Base-by-base conservation (phyloP, 2,329 filamentous ascomycete genomes). In the Diaporthe destruens region DNA sequence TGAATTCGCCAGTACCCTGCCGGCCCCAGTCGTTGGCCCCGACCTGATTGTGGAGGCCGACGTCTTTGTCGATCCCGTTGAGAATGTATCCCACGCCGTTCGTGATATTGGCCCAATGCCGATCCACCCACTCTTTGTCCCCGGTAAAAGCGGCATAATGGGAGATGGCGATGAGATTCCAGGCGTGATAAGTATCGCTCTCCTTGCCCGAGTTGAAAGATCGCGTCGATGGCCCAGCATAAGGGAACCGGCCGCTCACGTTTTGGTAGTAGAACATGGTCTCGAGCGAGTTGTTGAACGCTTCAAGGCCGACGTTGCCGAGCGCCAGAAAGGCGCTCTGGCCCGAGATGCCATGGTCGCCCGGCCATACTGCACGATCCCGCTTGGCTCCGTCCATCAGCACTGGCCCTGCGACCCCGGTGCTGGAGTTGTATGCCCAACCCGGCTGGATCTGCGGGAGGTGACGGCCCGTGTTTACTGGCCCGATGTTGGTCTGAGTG, bases 291-390 rank as follows among this genome's bases (percentile, higher is more conserved):
- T 88, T 87, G 23, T 83, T 82, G 7, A 89, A 81, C 36, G 84
- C 84, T n/a, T 84, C 61, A 3, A 65, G 61, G 6, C 61, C 81
- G 54, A 88, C 79, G 75, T 90, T 88, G 36, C 86, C 85, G 0
- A 87, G 89, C 8, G 86, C 87, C 3, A 89, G 85, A 9, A 87
- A 84, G 11, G 89, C 84, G 34, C 82, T 85, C 5, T 88, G 87
- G 0, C 88, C 82, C 4, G 88, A 86, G 73, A 90, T 88, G 4
- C 84, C 84, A 82, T 91, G 88, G 76, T 92, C 90, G 0, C 89
- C 89, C 14, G 89, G 85, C 88, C 61, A 73, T 2, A 91, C 86
- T 18, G 88, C 81, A 14, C 84, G 81, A 71, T 87, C 85, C 59
- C 85, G 80, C 75, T 87, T 87, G 1, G 85, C 84, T 2, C 85